Evolutionary conservation across 1,284 basidiomycete species (phyloP).

Genomic region (Ceratobasidium sp.): DNA sequence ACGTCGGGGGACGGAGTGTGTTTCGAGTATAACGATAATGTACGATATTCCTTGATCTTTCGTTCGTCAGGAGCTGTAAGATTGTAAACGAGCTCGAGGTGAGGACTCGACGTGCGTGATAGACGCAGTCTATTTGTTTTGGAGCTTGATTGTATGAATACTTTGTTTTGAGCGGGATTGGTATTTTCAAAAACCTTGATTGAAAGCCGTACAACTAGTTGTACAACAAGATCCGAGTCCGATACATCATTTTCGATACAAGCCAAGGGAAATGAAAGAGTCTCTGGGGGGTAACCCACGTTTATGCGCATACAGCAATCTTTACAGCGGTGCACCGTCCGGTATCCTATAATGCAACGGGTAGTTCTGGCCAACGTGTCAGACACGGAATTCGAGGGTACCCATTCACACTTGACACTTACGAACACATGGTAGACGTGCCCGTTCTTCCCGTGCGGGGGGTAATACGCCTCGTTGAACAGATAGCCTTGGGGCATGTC

Average conservation of each 20-base stretch:
- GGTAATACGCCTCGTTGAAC: conserved; percentile 79
- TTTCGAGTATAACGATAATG: conserved; percentile 7
- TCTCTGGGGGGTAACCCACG: not conserved
- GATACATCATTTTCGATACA: conserved; percentile 11
- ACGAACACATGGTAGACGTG: conserved; percentile 81
- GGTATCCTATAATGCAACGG: conserved; percentile 75
- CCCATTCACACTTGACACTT: conserved; percentile 60
- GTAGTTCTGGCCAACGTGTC: conserved; percentile 53
- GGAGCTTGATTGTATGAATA: not conserved
- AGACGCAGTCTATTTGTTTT: not conserved
- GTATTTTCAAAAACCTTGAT: not conserved
- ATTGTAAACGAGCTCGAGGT: not conserved
- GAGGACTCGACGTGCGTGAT: not conserved
- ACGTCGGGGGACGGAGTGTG: not conserved
- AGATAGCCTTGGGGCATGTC: conserved; percentile 72
- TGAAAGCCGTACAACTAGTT: not conserved
- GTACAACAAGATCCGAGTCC: conserved; percentile 3
- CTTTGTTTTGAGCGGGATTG: not conserved
- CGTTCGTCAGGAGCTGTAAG: not conserved
- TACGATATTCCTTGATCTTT: not conserved
- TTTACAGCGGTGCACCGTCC: conserved; percentile 54
- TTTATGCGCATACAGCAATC: not conserved
- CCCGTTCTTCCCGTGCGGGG: conserved; percentile 68
- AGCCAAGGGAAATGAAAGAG: not conserved
- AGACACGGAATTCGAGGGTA: not conserved